These are phyloP conservation scores for Globisporangium yorkense DNA, from an alignment of 352 stramenopile genomes.

Conservation along the genomic window DNA sequence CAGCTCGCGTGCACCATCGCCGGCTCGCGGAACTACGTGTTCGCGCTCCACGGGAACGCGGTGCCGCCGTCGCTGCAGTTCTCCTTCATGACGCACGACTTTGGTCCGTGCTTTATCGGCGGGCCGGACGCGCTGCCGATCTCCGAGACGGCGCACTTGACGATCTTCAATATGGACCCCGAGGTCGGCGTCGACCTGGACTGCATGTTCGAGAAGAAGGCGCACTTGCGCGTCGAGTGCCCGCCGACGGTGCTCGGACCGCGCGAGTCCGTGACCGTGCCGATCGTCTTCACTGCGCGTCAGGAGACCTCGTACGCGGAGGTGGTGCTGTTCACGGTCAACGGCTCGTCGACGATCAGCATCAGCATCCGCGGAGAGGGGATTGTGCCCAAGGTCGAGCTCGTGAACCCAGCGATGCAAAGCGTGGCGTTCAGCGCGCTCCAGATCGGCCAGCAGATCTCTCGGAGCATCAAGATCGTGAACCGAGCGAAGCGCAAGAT, in stretches of 20 bases:
- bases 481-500: conserved; percentile 84
- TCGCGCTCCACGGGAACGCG: conserved; percentile 67
- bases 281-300: conserved; percentile 84
- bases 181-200: conserved; percentile 81
- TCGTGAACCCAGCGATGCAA: conserved; percentile 85
- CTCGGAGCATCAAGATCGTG: conserved; percentile 70
- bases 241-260: conserved; percentile 77
- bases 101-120: conserved; percentile 90
- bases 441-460: conserved; percentile 71
- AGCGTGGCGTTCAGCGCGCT: conserved; percentile 78
- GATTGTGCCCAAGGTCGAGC: conserved; percentile 76
- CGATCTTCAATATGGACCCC: conserved; percentile 86
- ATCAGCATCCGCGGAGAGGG: conserved; percentile 73
- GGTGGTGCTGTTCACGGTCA: conserved; percentile 88
- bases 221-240: conserved; percentile 80
- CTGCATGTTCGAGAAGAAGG: conserved; percentile 87
- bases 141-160: conserved; percentile 50
- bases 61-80: conserved; percentile 86
- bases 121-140: conserved; percentile 53
- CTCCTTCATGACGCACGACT: conserved; percentile 87
- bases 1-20: conserved; percentile 82
- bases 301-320: conserved; percentile 83
- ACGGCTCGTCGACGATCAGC: conserved; percentile 77
- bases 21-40: conserved; percentile 75
- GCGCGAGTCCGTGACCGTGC: conserved; percentile 66